A percentile compares a stretch with the other conserved stretches of the same genome.
Evolutionary conservation across 2,329 filamentous ascomycete genomes (phyloP).

Genomic region (Alternaria sp.): DNA sequence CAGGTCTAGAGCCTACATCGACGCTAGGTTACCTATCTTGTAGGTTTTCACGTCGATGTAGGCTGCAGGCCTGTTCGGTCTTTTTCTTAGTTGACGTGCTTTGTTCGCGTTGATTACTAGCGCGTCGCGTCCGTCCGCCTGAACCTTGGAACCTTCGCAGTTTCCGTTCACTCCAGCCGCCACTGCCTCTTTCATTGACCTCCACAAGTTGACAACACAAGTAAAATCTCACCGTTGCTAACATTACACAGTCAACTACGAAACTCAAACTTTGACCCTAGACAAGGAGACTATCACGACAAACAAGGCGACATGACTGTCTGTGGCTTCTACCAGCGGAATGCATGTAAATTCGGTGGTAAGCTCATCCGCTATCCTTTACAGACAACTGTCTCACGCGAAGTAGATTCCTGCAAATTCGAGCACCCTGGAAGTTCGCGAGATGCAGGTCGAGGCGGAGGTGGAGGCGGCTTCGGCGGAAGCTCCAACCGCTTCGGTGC

Average conservation of each 20-base stretch:
- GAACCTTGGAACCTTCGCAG: neutral
- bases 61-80: neutral
- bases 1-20: neutral
- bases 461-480: conserved; percentile 31
- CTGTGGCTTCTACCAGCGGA: conserved; percentile 70
- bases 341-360: conserved; percentile 71
- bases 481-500: conserved; percentile 61
- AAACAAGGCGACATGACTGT: conserved; percentile 49
- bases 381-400: conserved; percentile 10
- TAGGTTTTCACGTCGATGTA: neutral
- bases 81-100: neutral
- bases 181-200: conserved; percentile 7
- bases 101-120: conserved; percentile 24
- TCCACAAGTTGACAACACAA: conserved; percentile 1
- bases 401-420: conserved; percentile 62
- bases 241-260: conserved; percentile 19
- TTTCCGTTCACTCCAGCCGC: conserved; percentile 17
- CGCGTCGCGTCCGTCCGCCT: conserved; percentile 27
- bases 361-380: conserved; percentile 27
- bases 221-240: conserved; percentile 14
- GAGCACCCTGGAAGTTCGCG: conserved; percentile 61
- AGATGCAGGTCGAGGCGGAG: conserved; percentile 32
- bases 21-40: neutral
- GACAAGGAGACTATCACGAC: neutral
- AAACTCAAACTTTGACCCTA: neutral